Base-by-base conservation (phyloP, 495 filamentous ascomycete genomes). In the Penicillium macrosclerotiorum region DNA sequence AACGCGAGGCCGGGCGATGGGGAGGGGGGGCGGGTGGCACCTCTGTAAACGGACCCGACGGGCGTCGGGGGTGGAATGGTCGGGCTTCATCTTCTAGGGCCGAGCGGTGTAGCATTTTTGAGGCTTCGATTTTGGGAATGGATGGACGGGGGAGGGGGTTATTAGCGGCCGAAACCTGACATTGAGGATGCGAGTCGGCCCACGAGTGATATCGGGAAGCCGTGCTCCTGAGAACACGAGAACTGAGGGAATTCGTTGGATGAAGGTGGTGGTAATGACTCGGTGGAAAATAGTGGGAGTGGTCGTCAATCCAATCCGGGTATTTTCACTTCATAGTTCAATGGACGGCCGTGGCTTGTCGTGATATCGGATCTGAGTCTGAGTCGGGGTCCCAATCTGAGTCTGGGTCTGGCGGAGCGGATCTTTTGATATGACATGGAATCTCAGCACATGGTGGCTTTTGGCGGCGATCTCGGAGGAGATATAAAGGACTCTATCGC, bases 71-170 rank as follows among this genome's bases (percentile, higher is more conserved):
- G 40, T 63, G 54, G 39, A 59, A 62, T 17, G 45, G 38, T 51
- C 42, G 53, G 13, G 47, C 13, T 35, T 63, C 59, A 49, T 63
- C 59, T 29, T 63, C 59, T 31, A 60, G 12, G 35, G 58, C 51
- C 7, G 59, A 52, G 45, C 55, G 59, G 47, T 62, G 57, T 48
- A 63, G 54, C 56, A 63, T 60, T 52, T 57, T 60, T 25, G 37
- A 45, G 24, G 27, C 34, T 41, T 37, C 13, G 29, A 47, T 26
- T 49, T 26, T 19, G 20, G 18, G 11, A 25, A 45, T 45, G n/a
- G n/a, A n/a, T n/a, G n/a, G n/a, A n/a, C n/a, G n/a, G n/a, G n/a
- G n/a, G n/a, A n/a, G n/a, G n/a, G n/a, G n/a, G n/a, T n/a, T n/a
- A 32, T 46, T 30, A 35, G 20, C 42, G 40, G 23, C 45, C 35